Percentiles rank a stretch among this genome's conserved stretches.
These are phyloP conservation scores for Vaccinium corymbosum DNA, from an alignment of 148 eudicot genomes.

Conservation along the genomic window DNA sequence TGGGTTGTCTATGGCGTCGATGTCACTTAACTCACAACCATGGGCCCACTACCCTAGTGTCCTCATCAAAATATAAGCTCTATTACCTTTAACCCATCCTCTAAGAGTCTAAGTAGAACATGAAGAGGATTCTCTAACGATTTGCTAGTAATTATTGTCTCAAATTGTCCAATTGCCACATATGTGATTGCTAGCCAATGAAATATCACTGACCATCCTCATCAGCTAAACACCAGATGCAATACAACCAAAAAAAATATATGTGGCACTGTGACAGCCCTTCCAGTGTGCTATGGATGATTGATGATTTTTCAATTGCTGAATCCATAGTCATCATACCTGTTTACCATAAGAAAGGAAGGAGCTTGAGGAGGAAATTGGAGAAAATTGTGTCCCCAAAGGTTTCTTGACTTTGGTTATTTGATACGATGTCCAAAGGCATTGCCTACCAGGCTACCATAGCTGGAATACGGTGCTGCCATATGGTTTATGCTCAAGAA, in stretches of 20 bases:
- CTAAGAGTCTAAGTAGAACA: neutral
- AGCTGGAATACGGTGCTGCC: slow-evolving; percentile 1
- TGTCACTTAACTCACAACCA: neutral
- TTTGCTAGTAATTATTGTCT: neutral
- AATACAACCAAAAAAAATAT: neutral
- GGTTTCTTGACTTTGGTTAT: neutral
- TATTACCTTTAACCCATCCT: neutral
- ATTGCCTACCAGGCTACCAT: slow-evolving; percentile 12
- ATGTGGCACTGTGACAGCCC: neutral
- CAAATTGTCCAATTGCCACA: neutral
- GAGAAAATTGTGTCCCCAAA: neutral
- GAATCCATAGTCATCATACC: neutral
- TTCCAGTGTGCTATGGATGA: neutral
- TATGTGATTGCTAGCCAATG: neutral
- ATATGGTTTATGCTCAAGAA: neutral
- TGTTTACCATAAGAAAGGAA: neutral
- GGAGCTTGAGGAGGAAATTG: neutral
- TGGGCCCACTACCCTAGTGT: neutral
- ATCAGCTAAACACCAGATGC: neutral
- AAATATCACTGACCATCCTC: neutral
- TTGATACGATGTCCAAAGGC: neutral
- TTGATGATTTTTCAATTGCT: neutral
- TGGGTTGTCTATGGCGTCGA: neutral
- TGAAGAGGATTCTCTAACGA: neutral
- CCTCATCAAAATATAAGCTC: neutral